Base-by-base conservation (phyloP, 257 asterid species). In the Cynanchum wilfordii region DNA sequence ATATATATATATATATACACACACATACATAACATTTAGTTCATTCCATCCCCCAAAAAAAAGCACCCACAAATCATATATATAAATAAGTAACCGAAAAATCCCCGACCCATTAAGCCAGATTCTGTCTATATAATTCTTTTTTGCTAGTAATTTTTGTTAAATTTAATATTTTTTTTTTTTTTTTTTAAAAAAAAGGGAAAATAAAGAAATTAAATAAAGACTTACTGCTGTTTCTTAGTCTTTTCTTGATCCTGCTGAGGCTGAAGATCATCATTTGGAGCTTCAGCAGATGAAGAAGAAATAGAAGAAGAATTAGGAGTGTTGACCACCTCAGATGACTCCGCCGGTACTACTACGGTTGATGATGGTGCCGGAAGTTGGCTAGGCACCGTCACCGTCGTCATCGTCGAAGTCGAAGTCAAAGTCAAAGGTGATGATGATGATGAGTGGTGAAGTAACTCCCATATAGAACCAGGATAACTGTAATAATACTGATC, bases 261-360 rank as follows among this genome's bases (percentile, higher is more conserved):
- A 2, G 17, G 17, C 68, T 68, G 84, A n/a, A 68, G 82, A 64
- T 77, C 88, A 69, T 75, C 84, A 6, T 84, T 73, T 24, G 73
- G 85, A 7, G 81, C 89, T 73, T 92, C 97, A 3, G 83, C 83
- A 0, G 98, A 88, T 1, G 97, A 87, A 0, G 96, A 87, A 3
- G 97, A 90, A 12, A 88, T 59, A 6, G 85, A 80, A 0, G 85
- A 73, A 0, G 87, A 85, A 70, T 80, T 76, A 0, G 88, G 83
- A 40, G 74, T 71, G 36, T 60, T 72, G 58, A 69, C 80, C 74
- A 68, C 79, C 66, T 77, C 77, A 5, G 84, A 77, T 27, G 77
- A 66, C 68, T 77, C 80, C 12, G 75, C 72, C 38, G 38, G 5
- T 33, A 33, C 38, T 0, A 72, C 72, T 0, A 70, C 54, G 5